Evolutionary conservation across 2,329 filamentous ascomycete species (phyloP).

Genomic region (Herpotrichia juniperi): DNA sequence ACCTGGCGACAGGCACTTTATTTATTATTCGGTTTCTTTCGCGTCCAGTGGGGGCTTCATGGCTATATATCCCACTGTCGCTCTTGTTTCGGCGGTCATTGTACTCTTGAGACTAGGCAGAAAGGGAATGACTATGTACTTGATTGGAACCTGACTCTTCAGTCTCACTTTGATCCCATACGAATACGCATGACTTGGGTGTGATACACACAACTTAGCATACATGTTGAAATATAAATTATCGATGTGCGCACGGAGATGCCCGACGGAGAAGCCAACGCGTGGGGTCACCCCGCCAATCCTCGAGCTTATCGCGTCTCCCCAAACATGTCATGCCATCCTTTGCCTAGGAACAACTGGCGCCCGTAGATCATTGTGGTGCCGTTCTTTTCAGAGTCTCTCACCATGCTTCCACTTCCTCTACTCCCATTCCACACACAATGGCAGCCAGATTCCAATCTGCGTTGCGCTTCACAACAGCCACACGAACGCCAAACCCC

Average conservation of each 20-base stretch:
- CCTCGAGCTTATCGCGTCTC: background rate
- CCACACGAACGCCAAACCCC: constrained; percentile 4
- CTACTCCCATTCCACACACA: background rate
- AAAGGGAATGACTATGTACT: background rate
- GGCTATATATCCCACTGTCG: constrained; percentile 4
- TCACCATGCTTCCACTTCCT: background rate
- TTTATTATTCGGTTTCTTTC: background rate
- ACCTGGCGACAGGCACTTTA: background rate
- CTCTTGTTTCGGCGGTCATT: background rate
- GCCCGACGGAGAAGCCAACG: constrained; percentile 4
- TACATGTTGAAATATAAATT: too few relatives aligned
- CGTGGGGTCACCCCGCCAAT: constrained; percentile 4
- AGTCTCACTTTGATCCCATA: too few relatives aligned
- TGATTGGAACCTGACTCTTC: too few relatives aligned
- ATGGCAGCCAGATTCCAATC: constrained; percentile 16
- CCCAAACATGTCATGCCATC: constrained; percentile 9
- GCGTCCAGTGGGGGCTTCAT: background rate
- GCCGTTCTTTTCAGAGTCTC: background rate
- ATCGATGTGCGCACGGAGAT: too few relatives aligned
- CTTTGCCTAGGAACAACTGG: background rate
- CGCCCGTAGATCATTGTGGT: background rate
- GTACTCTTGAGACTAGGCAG: background rate
- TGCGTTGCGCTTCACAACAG: constrained; percentile 2
- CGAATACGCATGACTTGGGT: too few relatives aligned
- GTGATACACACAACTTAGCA: too few relatives aligned